Conservation (phyloP, 345 rosid species). For the Mangifera indica region DNA sequence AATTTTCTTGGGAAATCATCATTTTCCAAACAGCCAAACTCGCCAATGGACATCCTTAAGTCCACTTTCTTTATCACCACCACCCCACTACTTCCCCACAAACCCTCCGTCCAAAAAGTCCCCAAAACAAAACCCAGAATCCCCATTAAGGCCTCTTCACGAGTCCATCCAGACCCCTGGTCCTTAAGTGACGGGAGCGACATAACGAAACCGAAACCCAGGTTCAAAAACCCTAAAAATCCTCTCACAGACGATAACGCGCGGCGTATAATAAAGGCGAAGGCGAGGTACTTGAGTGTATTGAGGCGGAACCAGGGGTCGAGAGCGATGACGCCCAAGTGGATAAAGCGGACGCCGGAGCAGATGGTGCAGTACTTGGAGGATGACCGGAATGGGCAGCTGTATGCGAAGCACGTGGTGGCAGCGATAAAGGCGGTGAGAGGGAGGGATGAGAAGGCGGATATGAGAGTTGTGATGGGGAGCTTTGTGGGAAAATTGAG, state of each 20-base stretch:
- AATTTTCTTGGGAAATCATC: neutral
- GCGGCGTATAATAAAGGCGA: conserved; percentile 73
- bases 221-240: conserved; percentile 54
- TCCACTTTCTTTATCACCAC: conserved; percentile 41
- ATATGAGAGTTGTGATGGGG: conserved; percentile 69
- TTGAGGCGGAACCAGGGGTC: conserved; percentile 78
- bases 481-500: conserved; percentile 75
- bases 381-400: conserved; percentile 70
- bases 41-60: conserved; percentile 35
- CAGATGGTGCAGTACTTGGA: conserved; percentile 84
- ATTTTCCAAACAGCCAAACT: conserved; percentile 7
- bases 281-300: conserved; percentile 65
- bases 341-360: conserved; percentile 85
- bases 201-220: conserved; percentile 62
- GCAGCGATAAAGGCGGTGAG: conserved; percentile 82
- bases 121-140: conserved; percentile 19
- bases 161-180: conserved; percentile 72
- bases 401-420: conserved; percentile 80
- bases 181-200: conserved; percentile 68
- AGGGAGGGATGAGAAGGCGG: conserved; percentile 41
- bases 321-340: conserved; percentile 64
- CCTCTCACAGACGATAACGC: conserved; percentile 83
- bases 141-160: conserved; percentile 35
- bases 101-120: conserved; percentile 22
- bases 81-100: conserved; percentile 26